Base-by-base conservation (phyloP, 768 basidiomycete species). In the Boletus pseudo-olivaceus region DNA sequence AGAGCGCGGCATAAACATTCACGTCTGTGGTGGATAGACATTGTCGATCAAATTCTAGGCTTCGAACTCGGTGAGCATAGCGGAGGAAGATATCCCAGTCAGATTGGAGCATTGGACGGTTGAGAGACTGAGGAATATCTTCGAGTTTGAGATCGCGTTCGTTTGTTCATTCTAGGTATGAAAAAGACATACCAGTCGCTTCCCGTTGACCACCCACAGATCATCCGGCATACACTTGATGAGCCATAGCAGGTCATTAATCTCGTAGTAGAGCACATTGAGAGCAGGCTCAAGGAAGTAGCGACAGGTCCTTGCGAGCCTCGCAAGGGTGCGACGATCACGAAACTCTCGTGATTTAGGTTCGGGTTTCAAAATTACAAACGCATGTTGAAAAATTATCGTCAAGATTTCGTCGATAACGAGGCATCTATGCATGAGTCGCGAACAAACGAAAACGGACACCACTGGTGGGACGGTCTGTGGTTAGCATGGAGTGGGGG, bases 341-440 rank as follows among this genome's bases (percentile, higher is more conserved):
- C 62, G 64, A n/a, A 64, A 67, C 53, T 64, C 58, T 45, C 64
- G 60, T 49, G 60, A 67, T 19, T 61, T 67, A 40, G 63, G 66
- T 32, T 65, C 65, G 12, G 65, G 65, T 47, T 67, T 67, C 63
- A 45, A 53, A 51, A 63, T 60, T 19, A 63, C 53, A 43, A 66
- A 65, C 7, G 66, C 64, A 64, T 64, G 62, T 56, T 59, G 69
- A 53, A 71, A 68, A 55, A 69, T 61, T 3, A 63, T 67, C 43
- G 60, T 69, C 45, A 69, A n/a, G 59, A 69, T 69, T 58, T 69
- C 67, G 62, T 69, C 59, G 67, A 69, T 68, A 50, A 51, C 51
- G 55, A 69, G 59, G 48, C 69, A 71, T 71, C 51, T 67, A 61
- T 69, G 67, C 67, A 71, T 69, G 60, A 61, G 63, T 61, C 53